These are phyloP conservation scores for Lecanosticta acicola DNA, from an alignment of 2,329 filamentous ascomycete genomes.

Conservation along the genomic window DNA sequence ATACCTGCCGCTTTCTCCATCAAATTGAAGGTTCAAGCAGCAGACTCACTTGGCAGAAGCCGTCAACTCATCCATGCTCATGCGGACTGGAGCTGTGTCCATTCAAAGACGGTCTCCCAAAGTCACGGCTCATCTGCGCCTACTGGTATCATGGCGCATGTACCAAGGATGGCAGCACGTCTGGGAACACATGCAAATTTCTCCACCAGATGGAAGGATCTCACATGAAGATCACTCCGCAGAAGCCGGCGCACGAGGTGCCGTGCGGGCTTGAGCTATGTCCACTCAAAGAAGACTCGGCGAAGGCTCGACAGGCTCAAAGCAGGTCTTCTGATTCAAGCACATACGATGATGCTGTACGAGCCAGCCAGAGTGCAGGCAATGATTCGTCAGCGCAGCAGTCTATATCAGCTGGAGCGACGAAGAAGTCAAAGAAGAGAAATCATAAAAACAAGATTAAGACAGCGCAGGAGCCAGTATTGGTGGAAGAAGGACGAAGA, in stretches of 20 bases:
- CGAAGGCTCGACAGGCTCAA: not conserved
- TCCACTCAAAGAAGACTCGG: not conserved
- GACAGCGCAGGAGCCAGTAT: too few species aligned
- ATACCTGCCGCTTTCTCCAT: constrained; percentile 2
- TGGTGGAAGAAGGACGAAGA: too few species aligned
- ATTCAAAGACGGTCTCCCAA: too few species aligned
- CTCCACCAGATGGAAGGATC: not conserved
- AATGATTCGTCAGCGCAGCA: not conserved
- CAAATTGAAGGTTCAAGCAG: not conserved
- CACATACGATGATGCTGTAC: too few species aligned
- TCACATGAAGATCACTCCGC: not conserved
- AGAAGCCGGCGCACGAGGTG: not conserved
- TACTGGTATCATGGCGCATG: constrained; percentile 6
- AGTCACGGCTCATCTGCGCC: not conserved
- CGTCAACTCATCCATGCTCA: not conserved
- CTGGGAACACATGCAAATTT: not conserved
- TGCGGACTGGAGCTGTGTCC: constrained; percentile 1
- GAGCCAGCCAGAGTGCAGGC: too few species aligned
- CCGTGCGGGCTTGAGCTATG: constrained; percentile 2
- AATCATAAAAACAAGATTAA: not conserved
- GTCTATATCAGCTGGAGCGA: not conserved
- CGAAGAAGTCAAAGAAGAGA: not conserved
- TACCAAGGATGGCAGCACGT: not conserved
- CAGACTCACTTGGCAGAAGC: not conserved
- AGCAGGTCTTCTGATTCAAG: too few species aligned